Base-by-base conservation (phyloP, 345 rosid genomes). In the Excoecaria cochinchinensis region DNA sequence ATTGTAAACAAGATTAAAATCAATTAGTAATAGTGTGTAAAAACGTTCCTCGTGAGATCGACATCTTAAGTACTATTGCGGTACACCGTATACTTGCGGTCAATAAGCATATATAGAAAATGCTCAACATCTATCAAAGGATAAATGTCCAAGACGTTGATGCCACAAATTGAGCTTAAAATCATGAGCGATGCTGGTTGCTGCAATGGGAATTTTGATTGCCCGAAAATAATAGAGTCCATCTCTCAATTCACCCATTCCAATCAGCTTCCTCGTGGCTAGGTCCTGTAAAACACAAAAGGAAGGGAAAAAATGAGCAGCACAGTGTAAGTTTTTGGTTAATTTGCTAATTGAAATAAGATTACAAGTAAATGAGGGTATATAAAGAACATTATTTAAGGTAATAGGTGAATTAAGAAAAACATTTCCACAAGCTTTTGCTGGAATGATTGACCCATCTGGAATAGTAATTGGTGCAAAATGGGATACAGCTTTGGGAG, bases 211-310 rank as follows among this genome's bases (percentile, higher is more conserved):
- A 6, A 9, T 1, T 3, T 4, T 21, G 0, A n/a, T 2, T 12
- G 6, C 51, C n/a, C n/a, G n/a, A n/a, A n/a, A n/a, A n/a, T n/a
- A n/a, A n/a, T n/a, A n/a, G n/a, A n/a, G n/a, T n/a, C 9, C 2
- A 8, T 66, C 13, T 31, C 0, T 11, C 3, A 46, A 8, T 10
- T 67, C 55, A 67, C 55, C 55, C 55, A 46, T 67, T n/a, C 70
- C 39, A 67, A 67, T 67, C 8, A 67, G 38, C 39, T 47, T 67
- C 55, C 70, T 69, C 72, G 21, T 67, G 40, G 12, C 19, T 67
- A 67, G 36, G 36, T 47, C 55, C 57, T 67, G 19, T 21, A 47
- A 22, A 0, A 12, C 39, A 67, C 39, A 67, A 67, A 67, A 67
- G 8, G 56, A 67, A 13, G 71, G 71, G 3, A 22, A 67, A 46